These are phyloP conservation scores for Xylaria telfairii DNA, from an alignment of 495 filamentous ascomycete species.

Conservation along the genomic window DNA sequence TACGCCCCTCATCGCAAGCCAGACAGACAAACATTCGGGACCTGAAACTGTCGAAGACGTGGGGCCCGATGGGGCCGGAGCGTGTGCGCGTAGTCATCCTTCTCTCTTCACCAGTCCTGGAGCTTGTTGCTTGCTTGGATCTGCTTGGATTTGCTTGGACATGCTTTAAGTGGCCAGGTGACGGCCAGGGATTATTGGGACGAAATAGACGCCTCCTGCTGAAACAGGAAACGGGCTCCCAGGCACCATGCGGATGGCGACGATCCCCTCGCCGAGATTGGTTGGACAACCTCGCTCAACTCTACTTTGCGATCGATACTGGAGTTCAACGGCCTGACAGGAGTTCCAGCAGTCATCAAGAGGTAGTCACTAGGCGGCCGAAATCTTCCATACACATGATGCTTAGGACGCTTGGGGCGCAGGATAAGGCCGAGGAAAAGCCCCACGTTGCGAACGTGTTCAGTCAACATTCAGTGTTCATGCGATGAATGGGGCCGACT, in stretches of 20 bases:
- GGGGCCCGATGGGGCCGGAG: slow-evolving; percentile 8
- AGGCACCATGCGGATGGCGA: slow-evolving; percentile 38
- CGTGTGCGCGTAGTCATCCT: slow-evolving; percentile 19
- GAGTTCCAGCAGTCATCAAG: slow-evolving; percentile 9
- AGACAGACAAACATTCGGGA: background rate
- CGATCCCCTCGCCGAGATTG: slow-evolving; percentile 22
- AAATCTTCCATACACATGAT: slow-evolving; percentile 37
- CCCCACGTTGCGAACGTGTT: slow-evolving; percentile 1
- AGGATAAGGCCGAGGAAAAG: slow-evolving; percentile 24
- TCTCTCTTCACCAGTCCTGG: slow-evolving; percentile 4
- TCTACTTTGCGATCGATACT: background rate
- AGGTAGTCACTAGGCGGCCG: slow-evolving; percentile 20
- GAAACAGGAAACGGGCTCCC: slow-evolving; percentile 35
- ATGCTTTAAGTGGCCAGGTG: slow-evolving; percentile 17
- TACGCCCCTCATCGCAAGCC: background rate
- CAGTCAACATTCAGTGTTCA: background rate
- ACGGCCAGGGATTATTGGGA: slow-evolving; percentile 19
- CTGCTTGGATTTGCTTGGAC: background rate
- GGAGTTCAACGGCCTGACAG: background rate
- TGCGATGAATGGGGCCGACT: background rate
- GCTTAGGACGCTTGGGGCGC: slow-evolving; percentile 36
- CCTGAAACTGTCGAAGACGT: slow-evolving; percentile 22
- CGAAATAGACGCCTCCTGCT: slow-evolving; percentile 35
- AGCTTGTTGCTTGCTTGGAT: background rate
- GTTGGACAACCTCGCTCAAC: background rate